A percentile compares a stretch with the other conserved stretches of the same genome.
These are phyloP conservation scores for Russula ochroleuca DNA, from an alignment of 768 basidiomycete species.

Conservation along the genomic window DNA sequence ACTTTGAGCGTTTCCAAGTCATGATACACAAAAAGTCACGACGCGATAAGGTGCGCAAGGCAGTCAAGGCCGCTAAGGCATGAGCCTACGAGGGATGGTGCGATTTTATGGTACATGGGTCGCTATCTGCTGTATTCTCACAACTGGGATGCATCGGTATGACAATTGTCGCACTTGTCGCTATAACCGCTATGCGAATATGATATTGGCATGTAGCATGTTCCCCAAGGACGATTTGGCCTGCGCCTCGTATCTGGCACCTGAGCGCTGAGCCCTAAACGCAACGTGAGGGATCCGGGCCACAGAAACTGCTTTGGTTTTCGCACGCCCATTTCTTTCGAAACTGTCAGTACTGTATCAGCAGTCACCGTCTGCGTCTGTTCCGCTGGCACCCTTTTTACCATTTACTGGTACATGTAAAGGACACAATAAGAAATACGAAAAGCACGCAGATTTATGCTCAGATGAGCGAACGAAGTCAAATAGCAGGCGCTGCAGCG, in stretches of 20 bases:
- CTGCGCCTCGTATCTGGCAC: not conserved
- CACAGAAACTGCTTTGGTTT: no score
- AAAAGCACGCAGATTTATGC: no score
- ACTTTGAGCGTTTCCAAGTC: conserved; percentile 89
- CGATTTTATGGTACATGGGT: not conserved
- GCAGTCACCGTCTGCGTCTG: no score
- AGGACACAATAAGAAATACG: no score
- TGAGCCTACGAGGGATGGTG: conserved; percentile 27
- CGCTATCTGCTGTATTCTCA: not conserved
- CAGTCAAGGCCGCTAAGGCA: conserved; percentile 56
- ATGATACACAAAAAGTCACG: conserved; percentile 87
- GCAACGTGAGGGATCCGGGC: no score
- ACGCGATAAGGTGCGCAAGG: conserved; percentile 72
- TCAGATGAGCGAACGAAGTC: no score
- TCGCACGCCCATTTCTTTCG: no score
- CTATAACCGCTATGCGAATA: conserved; percentile 12
- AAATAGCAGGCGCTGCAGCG: no score
- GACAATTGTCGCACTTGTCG: conserved; percentile 5
- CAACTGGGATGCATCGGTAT: conserved; percentile 1
- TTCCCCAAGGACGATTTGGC: not conserved
- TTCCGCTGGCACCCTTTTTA: no score
- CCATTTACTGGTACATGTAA: no score
- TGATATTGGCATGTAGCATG: conserved; percentile 9
- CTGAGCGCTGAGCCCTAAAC: no score
- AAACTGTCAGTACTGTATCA: no score